A percentile compares a stretch with the other conserved stretches of the same genome.
phyloP scores from a whole-genome alignment of 2,329 filamentous ascomycete genomes.

The Plectosphaerella plurivora region DNA sequence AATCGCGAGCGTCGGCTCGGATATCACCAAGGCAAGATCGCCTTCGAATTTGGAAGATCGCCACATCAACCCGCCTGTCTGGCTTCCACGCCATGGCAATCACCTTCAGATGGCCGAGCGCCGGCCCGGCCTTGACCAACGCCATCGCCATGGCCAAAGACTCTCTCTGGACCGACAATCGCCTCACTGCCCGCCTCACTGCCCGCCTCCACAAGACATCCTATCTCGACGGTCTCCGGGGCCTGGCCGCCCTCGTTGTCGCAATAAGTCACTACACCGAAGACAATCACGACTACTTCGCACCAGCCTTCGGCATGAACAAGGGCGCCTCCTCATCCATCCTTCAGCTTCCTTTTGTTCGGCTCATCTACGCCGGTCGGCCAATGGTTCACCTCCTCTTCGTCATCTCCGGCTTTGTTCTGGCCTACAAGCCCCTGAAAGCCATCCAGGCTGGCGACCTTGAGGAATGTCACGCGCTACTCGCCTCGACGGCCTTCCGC shows the following conservation, averaged over 20 bases:
- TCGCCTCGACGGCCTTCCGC: constrained; percentile 12
- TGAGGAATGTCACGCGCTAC: constrained; percentile 3
- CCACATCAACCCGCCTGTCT: neutral
- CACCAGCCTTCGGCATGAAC: constrained; percentile 47
- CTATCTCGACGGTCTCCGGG: constrained; percentile 60
- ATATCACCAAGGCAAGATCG: too few species aligned
- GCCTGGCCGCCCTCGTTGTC: constrained; percentile 62
- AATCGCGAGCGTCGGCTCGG: too few species aligned
- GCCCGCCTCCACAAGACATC: constrained; percentile 16
- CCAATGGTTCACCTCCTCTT: constrained; percentile 29
- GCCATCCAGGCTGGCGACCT: constrained; percentile 10
- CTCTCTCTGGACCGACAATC: neutral
- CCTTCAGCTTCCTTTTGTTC: constrained; percentile 24
- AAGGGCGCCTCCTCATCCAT: constrained; percentile 42
- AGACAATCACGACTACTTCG: constrained; percentile 34
- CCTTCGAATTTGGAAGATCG: too few species aligned
- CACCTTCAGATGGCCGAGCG: neutral
- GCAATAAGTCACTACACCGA: constrained; percentile 54
- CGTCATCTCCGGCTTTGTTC: constrained; percentile 30
- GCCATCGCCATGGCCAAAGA: neutral
- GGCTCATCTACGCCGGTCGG: constrained; percentile 19
- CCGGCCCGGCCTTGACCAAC: neutral
- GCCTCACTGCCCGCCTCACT: neutral
- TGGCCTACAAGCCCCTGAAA: constrained; percentile 24
- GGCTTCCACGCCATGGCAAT: neutral